Evolutionary conservation across 805 yeast species (phyloP).

Genomic region (Wickerhamomyces pijperi): DNA sequence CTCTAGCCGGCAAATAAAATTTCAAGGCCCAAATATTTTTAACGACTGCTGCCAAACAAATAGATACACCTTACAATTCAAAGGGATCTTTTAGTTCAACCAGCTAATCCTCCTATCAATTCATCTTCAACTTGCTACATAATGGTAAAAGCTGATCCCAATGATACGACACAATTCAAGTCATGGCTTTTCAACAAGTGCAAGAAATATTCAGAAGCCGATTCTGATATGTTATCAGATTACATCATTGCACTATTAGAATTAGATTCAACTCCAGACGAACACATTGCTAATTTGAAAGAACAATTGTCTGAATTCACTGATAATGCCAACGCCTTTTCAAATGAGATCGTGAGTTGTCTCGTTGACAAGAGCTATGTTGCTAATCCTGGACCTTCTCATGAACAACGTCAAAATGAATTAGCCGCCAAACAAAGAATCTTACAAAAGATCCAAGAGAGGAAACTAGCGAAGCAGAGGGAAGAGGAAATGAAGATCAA

Average conservation of each 20-base stretch:
- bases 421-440: neutral
- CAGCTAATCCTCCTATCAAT: too few relatives aligned
- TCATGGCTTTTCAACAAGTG: constrained; percentile 19
- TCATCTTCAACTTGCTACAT: too few relatives aligned
- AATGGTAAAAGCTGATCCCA: neutral
- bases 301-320: constrained; percentile 30
- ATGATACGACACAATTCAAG: constrained; percentile 6
- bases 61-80: too few relatives aligned
- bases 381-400: neutral
- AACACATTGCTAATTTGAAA: constrained; percentile 21
- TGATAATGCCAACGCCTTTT: constrained; percentile 16
- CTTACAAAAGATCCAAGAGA: neutral
- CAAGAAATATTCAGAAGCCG: constrained; percentile 24
- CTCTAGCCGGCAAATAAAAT: too few relatives aligned
- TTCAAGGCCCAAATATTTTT: too few relatives aligned
- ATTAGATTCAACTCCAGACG: constrained; percentile 21
- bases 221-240: constrained; percentile 30
- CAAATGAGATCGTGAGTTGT: constrained; percentile 14
- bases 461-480: neutral
- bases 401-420: neutral
- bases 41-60: too few relatives aligned
- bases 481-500: neutral
- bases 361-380: neutral
- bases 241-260: constrained; percentile 32
- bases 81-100: too few relatives aligned